A percentile compares a stretch with the other conserved stretches of the same genome.
phyloP scores from a whole-genome alignment of 495 filamentous ascomycete species.

The Lophium mytilinum region DNA sequence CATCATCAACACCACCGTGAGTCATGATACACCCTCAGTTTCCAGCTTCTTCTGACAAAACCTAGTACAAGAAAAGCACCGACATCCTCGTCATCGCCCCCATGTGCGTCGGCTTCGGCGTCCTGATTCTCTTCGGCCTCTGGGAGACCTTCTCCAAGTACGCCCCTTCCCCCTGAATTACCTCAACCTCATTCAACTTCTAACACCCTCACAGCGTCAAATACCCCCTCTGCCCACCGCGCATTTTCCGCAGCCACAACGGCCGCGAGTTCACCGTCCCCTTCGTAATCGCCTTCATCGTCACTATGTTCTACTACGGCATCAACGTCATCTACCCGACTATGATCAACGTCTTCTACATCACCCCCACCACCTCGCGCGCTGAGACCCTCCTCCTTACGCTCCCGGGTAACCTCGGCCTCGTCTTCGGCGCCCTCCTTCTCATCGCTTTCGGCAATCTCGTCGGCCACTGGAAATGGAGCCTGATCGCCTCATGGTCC shows the following conservation, averaged over 20 bases:
- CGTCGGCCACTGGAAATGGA: slow-evolving; percentile 22
- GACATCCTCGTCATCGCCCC: slow-evolving; percentile 18
- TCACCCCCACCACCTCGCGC: slow-evolving; percentile 16
- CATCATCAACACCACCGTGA: slow-evolving; percentile 28
- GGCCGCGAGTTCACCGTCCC: slow-evolving; percentile 28
- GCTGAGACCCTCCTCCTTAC: slow-evolving; percentile 22
- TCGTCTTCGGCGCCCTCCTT: slow-evolving; percentile 24
- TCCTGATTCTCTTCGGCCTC: slow-evolving; percentile 14
- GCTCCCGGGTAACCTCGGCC: slow-evolving; percentile 27
- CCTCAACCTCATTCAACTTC: too few species aligned
- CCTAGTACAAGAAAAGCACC: slow-evolving; percentile 6
- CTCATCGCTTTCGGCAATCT: slow-evolving; percentile 25
- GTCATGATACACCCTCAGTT: too few species aligned
- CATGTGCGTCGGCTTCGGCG: slow-evolving; percentile 15
- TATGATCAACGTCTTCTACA: slow-evolving; percentile 27
- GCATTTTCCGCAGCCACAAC: slow-evolving; percentile 17
- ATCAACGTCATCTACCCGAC: slow-evolving; percentile 30
- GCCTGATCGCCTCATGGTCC: slow-evolving; percentile 15
- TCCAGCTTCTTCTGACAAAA: too few species aligned
- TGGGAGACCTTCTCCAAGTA: slow-evolving; percentile 19
- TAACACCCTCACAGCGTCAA: too few species aligned
- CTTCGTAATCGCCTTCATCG: slow-evolving; percentile 25
- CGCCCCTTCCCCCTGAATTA: too few species aligned
- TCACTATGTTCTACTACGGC: slow-evolving; percentile 29
- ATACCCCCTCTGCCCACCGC: slow-evolving; percentile 12